phyloP scores from a whole-genome alignment of 2,329 filamentous ascomycete species.

The Golovinomyces cichoracearum region DNA sequence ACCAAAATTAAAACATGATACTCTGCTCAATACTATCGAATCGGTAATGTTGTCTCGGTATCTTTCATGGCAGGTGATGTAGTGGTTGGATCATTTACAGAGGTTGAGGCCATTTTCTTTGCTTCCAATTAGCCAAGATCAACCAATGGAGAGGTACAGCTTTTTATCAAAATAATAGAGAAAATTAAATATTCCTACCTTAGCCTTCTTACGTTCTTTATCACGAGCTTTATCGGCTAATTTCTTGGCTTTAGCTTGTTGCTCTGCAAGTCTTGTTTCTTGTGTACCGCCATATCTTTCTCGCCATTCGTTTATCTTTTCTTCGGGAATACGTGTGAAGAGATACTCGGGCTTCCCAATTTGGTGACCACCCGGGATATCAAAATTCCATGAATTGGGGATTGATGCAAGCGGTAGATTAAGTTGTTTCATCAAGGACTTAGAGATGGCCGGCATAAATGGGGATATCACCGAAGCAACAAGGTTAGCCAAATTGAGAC shows the following conservation, averaged over 20 bases:
- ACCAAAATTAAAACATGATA: too few species aligned
- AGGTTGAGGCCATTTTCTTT: too few species aligned
- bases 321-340: conserved; percentile 58
- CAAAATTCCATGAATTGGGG: conserved; percentile 37
- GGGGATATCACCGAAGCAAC: conserved; percentile 55
- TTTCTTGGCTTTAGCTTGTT: conserved; percentile 27
- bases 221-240: conserved; percentile 18
- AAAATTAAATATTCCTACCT: too few species aligned
- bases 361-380: conserved; percentile 43
- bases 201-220: conserved; percentile 21
- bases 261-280: conserved; percentile 40
- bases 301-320: conserved; percentile 65
- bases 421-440: conserved; percentile 54
- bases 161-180: too few species aligned
- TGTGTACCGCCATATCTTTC: conserved; percentile 44
- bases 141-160: too few species aligned
- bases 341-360: conserved; percentile 57
- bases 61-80: too few species aligned
- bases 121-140: too few species aligned
- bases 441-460: conserved; percentile 60
- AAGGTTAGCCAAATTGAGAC: conserved; percentile 60
- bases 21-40: too few species aligned
- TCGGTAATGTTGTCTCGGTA: too few species aligned
- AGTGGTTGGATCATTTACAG: too few species aligned
- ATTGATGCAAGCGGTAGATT: conserved; percentile 30